Percentiles rank a stretch among this genome's conserved stretches.
Conservation (phyloP, 768 basidiomycete genomes). For the Auriscalpium microsporum region DNA sequence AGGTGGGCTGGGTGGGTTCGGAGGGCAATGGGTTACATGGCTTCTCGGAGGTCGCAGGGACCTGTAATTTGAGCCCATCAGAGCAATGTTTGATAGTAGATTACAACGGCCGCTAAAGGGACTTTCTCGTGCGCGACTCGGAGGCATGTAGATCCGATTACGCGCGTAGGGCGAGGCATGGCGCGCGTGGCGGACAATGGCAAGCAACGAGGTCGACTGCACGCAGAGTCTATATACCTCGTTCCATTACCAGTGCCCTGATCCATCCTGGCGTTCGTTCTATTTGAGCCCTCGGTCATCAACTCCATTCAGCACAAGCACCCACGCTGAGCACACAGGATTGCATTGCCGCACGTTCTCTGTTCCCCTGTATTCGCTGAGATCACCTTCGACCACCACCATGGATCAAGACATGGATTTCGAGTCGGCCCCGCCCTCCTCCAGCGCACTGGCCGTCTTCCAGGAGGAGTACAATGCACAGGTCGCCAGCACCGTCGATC, state of each 20-base stretch:
- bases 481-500: conserved; percentile 28
- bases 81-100: background rate
- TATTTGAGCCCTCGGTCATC: too few relatives aligned
- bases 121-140: too few relatives aligned
- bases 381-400: conserved; percentile 13
- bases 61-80: conserved; percentile 18
- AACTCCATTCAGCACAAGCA: too few relatives aligned
- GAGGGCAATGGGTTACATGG: conserved; percentile 59
- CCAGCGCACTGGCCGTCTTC: conserved; percentile 24
- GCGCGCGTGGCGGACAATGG: background rate
- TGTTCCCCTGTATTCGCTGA: too few relatives aligned
- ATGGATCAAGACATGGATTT: conserved; percentile 84
- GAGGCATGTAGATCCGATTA: too few relatives aligned
- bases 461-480: conserved; percentile 27
- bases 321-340: background rate
- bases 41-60: conserved; percentile 48
- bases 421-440: conserved; percentile 25
- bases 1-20: conserved; percentile 48
- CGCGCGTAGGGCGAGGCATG: too few relatives aligned
- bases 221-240: background rate
- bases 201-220: conserved; percentile 1
- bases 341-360: background rate
- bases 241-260: too few relatives aligned
- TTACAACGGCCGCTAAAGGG: too few relatives aligned
- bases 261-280: too few relatives aligned